These are phyloP conservation scores for Polygonum aviculare DNA, from an alignment of 148 eudicot species.

Conservation along the genomic window DNA sequence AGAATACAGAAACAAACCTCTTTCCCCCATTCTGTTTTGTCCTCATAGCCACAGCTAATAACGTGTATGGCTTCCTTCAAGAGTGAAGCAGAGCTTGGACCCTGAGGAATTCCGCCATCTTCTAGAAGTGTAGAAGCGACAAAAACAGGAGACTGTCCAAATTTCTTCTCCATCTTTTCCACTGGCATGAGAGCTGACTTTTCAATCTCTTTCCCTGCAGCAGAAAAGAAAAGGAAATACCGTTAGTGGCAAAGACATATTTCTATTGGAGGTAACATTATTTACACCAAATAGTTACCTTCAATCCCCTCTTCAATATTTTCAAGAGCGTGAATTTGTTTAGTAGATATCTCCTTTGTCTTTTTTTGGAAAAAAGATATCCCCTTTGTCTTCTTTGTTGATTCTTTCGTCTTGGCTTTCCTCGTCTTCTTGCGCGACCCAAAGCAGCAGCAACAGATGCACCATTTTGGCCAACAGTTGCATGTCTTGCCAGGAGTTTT, in stretches of 20 bases:
- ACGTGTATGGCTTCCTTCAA: slow-evolving; percentile 97
- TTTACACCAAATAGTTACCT: slow-evolving; percentile 37
- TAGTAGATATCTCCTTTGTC: slow-evolving; percentile 50
- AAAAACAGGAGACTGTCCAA: slow-evolving; percentile 91
- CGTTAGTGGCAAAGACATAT: background rate
- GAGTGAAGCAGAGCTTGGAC: slow-evolving; percentile 61
- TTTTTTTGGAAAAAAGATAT: too few species aligned
- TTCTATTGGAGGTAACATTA: background rate
- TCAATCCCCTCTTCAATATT: slow-evolving; percentile 94
- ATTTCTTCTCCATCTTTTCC: slow-evolving; percentile 77
- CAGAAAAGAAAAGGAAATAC: background rate
- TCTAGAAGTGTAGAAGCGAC: slow-evolving; percentile 80
- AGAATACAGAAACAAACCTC: slow-evolving; percentile 41
- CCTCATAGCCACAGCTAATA: slow-evolving; percentile 95
- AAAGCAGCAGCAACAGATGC: slow-evolving; percentile 47
- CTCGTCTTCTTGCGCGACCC: slow-evolving; percentile 47
- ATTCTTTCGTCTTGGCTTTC: slow-evolving; percentile 55
- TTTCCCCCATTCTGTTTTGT: slow-evolving; percentile 96
- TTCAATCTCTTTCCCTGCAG: slow-evolving; percentile 68
- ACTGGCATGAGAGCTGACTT: slow-evolving; percentile 78
- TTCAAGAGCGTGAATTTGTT: slow-evolving; percentile 86
- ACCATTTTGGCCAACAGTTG: slow-evolving; percentile 86
- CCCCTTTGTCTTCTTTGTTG: slow-evolving; percentile 14
- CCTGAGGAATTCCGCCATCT: slow-evolving; percentile 69
- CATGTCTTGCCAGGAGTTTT: slow-evolving; percentile 71